phyloP scores from a whole-genome alignment of 139 green algal genomes.

The Ettlia oleoabundans region DNA sequence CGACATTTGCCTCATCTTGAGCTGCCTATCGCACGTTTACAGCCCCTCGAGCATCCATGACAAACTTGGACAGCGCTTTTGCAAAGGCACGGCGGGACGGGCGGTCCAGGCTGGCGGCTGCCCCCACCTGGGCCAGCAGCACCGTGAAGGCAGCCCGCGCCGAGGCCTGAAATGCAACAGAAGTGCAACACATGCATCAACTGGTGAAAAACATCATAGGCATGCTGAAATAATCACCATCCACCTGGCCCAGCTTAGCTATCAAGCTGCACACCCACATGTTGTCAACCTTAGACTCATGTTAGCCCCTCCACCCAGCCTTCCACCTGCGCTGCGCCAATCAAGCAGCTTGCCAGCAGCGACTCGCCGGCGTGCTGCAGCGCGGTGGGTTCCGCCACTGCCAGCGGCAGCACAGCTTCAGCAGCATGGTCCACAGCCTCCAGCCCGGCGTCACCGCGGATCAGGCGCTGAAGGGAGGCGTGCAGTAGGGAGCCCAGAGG shows the following conservation, averaged over 20 bases:
- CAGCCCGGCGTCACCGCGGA: constrained; percentile 56
- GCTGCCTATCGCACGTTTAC: constrained; percentile 52
- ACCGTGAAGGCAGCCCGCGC: constrained; percentile 1
- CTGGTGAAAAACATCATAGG: no score
- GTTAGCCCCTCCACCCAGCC: neutral
- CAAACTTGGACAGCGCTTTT: constrained; percentile 45
- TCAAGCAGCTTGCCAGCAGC: neutral
- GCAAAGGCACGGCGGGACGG: constrained; percentile 48
- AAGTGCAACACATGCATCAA: no score
- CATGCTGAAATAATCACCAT: no score
- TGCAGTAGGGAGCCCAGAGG: constrained; percentile 55
- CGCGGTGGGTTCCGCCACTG: constrained; percentile 55
- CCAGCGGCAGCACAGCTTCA: constrained; percentile 75
- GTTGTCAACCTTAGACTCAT: neutral
- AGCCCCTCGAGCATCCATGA: constrained; percentile 54
- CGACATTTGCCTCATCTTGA: no score
- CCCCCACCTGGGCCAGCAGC: constrained; percentile 40
- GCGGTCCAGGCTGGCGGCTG: constrained; percentile 44
- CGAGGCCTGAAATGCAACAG: no score
- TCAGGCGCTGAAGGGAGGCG: constrained; percentile 54
- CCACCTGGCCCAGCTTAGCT: no score
- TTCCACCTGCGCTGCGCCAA: neutral
- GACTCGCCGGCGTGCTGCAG: constrained; percentile 49
- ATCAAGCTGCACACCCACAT: no score
- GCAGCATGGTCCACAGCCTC: constrained; percentile 68